Conservation (phyloP, 2,329 filamentous ascomycete genomes). For the Apiospora saccharicola region DNA sequence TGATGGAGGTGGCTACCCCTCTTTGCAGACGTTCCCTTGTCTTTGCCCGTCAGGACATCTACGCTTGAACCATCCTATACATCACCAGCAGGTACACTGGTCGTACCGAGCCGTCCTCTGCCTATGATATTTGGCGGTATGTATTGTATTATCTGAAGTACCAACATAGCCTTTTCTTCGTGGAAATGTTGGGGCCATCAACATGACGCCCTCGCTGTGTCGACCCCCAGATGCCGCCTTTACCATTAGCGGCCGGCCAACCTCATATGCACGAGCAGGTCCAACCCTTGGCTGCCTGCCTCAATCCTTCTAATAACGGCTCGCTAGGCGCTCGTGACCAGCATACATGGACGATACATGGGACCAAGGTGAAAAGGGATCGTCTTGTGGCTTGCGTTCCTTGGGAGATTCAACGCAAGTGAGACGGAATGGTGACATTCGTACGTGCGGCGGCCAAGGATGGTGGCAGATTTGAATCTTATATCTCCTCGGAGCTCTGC, state of each 20-base stretch:
- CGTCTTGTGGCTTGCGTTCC: slow-evolving; percentile 1
- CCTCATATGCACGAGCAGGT: not conserved
- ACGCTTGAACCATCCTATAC: not conserved
- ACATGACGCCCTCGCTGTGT: not conserved
- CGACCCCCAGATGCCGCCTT: not conserved
- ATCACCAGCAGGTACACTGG: not conserved
- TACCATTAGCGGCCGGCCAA: slow-evolving; percentile 1
- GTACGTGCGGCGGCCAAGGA: not conserved
- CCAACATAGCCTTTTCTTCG: not conserved
- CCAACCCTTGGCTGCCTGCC: not conserved
- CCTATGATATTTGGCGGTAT: not conserved
- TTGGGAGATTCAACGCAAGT: not conserved
- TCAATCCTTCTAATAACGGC: not conserved
- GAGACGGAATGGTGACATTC: slow-evolving; percentile 19
- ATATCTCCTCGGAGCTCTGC: slow-evolving; percentile 18
- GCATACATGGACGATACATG: not conserved
- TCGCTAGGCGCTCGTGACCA: not conserved
- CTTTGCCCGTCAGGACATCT: not conserved
- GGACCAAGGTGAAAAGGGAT: not conserved
- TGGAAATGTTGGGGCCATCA: not conserved
- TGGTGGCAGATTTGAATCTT: slow-evolving; percentile 18
- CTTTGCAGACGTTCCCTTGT: slow-evolving; percentile 14
- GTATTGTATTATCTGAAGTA: not conserved
- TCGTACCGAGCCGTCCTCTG: not conserved
- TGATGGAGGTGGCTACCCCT: slow-evolving; percentile 5